These are phyloP conservation scores for Cryptococcus sp. DNA, from an alignment of 1,284 basidiomycete species.

Conservation along the genomic window DNA sequence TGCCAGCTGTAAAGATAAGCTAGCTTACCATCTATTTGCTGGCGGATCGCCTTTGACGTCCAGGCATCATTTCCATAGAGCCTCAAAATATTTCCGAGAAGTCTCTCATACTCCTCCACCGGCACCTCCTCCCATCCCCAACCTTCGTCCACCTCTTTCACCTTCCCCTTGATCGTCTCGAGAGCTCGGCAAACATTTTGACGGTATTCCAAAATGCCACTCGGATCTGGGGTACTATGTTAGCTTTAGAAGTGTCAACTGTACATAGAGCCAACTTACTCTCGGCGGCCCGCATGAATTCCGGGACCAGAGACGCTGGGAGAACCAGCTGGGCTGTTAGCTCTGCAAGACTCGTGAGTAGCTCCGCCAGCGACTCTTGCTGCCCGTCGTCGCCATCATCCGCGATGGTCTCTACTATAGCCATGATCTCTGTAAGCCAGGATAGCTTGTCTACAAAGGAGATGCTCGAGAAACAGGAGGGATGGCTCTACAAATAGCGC, in stretches of 20 bases:
- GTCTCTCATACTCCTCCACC: slow-evolving; percentile 24
- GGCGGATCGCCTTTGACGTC: slow-evolving; percentile 21
- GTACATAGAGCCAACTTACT: slow-evolving; percentile 17
- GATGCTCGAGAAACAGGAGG: not conserved
- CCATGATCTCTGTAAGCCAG: slow-evolving; percentile 21
- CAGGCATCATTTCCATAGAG: slow-evolving; percentile 34
- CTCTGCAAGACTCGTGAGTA: slow-evolving; percentile 12
- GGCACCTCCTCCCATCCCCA: slow-evolving; percentile 20
- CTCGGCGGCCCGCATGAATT: slow-evolving; percentile 21
- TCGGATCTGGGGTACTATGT: not conserved
- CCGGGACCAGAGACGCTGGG: slow-evolving; percentile 28
- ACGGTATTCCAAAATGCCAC: slow-evolving; percentile 11
- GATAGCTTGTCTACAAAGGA: not conserved
- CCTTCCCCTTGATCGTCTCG: slow-evolving; percentile 9
- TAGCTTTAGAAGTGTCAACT: too few relatives aligned
- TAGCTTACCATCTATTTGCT: slow-evolving; percentile 27
- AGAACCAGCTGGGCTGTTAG: slow-evolving; percentile 22
- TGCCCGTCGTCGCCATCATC: slow-evolving; percentile 11
- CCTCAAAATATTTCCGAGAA: slow-evolving; percentile 22
- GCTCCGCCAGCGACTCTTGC: slow-evolving; percentile 9
- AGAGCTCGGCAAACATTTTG: slow-evolving; percentile 10
- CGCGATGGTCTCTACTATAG: slow-evolving; percentile 35
- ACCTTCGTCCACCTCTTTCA: not conserved
- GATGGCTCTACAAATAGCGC: too few relatives aligned
- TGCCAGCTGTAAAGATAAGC: not conserved